These are phyloP conservation scores for Venturiaceae sp. DNA, from an alignment of 2,329 filamentous ascomycete genomes.

Conservation along the genomic window DNA sequence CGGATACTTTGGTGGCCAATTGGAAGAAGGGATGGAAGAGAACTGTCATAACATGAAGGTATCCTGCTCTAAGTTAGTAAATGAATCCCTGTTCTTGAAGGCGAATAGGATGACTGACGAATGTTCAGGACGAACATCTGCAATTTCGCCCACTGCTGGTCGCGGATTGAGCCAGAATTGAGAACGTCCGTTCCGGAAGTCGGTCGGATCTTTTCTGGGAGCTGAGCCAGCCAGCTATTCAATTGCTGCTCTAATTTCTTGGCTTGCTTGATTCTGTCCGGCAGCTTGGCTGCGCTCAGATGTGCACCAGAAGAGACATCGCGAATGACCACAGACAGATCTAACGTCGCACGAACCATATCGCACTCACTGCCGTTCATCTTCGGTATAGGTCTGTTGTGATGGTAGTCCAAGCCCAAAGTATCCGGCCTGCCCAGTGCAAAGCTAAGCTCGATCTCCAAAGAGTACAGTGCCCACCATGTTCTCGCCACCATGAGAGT, in stretches of 20 bases:
- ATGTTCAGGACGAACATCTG: slow-evolving; percentile 29
- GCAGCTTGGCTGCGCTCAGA: slow-evolving; percentile 22
- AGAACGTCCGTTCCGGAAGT: slow-evolving; percentile 13
- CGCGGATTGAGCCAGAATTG: slow-evolving; percentile 19
- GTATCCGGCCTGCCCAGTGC: slow-evolving; percentile 39
- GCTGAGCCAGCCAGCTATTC: slow-evolving; percentile 23
- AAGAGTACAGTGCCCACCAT: slow-evolving; percentile 15
- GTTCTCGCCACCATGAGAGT: slow-evolving; percentile 8
- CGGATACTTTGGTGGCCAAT: slow-evolving; percentile 17
- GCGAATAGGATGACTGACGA: slow-evolving; percentile 17
- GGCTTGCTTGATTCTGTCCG: slow-evolving; percentile 25
- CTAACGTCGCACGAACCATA: slow-evolving; percentile 32
- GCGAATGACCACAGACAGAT: slow-evolving; percentile 29
- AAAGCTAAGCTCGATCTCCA: slow-evolving; percentile 28
- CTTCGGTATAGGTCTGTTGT: slow-evolving; percentile 27
- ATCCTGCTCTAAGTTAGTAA: slow-evolving; percentile 17
- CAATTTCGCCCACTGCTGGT: slow-evolving; percentile 27
- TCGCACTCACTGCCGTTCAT: slow-evolving; percentile 25
- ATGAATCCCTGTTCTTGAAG: neutral
- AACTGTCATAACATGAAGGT: slow-evolving; percentile 31
- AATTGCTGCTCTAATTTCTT: slow-evolving; percentile 27
- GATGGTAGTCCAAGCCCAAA: slow-evolving; percentile 38
- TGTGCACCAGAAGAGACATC: slow-evolving; percentile 31
- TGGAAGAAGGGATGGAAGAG: slow-evolving; percentile 27
- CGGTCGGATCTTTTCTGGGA: slow-evolving; percentile 23